Conservation (phyloP, 1,284 basidiomycete genomes). For the Irpex sp. region DNA sequence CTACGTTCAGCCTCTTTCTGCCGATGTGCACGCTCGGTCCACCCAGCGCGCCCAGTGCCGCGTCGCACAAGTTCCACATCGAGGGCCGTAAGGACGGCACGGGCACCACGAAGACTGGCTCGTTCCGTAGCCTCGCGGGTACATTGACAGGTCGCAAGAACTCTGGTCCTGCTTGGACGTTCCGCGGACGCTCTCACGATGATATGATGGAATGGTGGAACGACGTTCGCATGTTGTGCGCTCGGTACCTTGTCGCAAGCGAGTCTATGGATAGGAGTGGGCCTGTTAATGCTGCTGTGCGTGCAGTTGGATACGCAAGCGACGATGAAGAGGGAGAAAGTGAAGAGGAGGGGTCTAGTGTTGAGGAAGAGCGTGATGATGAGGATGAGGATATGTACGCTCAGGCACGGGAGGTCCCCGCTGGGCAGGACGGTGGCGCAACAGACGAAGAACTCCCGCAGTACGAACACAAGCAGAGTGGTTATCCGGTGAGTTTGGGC, state of each 20-base stretch:
- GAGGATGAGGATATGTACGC: slow-evolving; percentile 43
- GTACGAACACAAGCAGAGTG: slow-evolving; percentile 52
- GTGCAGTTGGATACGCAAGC: slow-evolving; percentile 81
- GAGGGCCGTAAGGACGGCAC: slow-evolving; percentile 86
- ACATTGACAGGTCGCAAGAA: slow-evolving; percentile 29
- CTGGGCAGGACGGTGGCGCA: slow-evolving; percentile 16
- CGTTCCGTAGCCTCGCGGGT: slow-evolving; percentile 36
- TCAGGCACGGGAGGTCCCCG: slow-evolving; percentile 33
- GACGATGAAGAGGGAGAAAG: slow-evolving; percentile 72
- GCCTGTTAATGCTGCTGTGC: slow-evolving; percentile 89
- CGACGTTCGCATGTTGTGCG: slow-evolving; percentile 94
- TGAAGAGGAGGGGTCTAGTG: slow-evolving; percentile 63
- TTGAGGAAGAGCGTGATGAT: slow-evolving; percentile 72
- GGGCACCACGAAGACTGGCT: slow-evolving; percentile 53
- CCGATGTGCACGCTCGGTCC: slow-evolving; percentile 96
- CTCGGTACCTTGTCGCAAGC: slow-evolving; percentile 91
- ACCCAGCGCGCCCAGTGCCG: slow-evolving; percentile 67
- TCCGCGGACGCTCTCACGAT: slow-evolving; percentile 86
- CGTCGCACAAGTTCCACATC: slow-evolving; percentile 96
- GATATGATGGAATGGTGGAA: slow-evolving; percentile 99
- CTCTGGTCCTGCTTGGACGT: slow-evolving; percentile 77
- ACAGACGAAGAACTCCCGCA: slow-evolving; percentile 41
- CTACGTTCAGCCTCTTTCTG: slow-evolving; percentile 87
- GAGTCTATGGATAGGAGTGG: slow-evolving; percentile 93
- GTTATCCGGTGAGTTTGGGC: slow-evolving; percentile 59